phyloP scores from a whole-genome alignment of 257 asterid species.

The Craterostigma plantagineum region DNA sequence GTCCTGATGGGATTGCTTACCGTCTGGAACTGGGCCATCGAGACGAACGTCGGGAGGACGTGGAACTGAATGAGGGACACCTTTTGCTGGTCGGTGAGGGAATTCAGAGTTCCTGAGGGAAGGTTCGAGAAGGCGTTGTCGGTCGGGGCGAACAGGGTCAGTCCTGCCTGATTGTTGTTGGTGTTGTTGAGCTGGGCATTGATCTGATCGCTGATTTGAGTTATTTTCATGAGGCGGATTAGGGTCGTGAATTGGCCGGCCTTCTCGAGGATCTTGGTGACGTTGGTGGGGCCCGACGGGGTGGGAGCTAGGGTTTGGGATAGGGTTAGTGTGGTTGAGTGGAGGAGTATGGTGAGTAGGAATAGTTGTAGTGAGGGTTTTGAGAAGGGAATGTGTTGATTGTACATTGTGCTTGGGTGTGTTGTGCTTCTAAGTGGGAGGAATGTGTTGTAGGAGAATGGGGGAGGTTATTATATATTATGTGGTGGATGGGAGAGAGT shows the following conservation, averaged over 20 bases:
- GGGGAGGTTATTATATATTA: too few relatives aligned
- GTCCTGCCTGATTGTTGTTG: constrained; percentile 24
- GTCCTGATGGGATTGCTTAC: constrained; percentile 73
- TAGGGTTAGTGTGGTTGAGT: constrained; percentile 15
- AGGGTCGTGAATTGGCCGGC: constrained; percentile 72
- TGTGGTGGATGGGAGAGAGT: too few relatives aligned
- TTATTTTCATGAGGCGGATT: constrained; percentile 37
- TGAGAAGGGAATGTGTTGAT: constrained; percentile 3
- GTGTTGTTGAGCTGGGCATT: constrained; percentile 70
- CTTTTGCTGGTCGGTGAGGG: constrained; percentile 55
- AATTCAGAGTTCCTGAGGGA: constrained; percentile 49
- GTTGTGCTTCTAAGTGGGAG: too few relatives aligned
- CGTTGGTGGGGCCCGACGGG: constrained; percentile 69
- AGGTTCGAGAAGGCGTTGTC: constrained; percentile 59
- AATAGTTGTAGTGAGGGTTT: constrained; percentile 4
- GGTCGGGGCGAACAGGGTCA: constrained; percentile 65
- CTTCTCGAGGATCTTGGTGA: constrained; percentile 71
- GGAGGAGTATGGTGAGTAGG: constrained; percentile 6
- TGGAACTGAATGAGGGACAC: constrained; percentile 53
- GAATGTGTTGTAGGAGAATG: too few relatives aligned
- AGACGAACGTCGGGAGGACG: constrained; percentile 34
- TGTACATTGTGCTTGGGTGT: constrained; percentile 14
- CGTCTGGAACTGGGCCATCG: constrained; percentile 66
- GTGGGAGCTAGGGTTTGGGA: constrained; percentile 48
- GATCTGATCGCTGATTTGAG: constrained; percentile 60